A percentile compares a stretch with the other conserved stretches of the same genome.
Evolutionary conservation across 2,329 filamentous ascomycete genomes (phyloP).

Genomic region (Penicillium corylophilum): DNA sequence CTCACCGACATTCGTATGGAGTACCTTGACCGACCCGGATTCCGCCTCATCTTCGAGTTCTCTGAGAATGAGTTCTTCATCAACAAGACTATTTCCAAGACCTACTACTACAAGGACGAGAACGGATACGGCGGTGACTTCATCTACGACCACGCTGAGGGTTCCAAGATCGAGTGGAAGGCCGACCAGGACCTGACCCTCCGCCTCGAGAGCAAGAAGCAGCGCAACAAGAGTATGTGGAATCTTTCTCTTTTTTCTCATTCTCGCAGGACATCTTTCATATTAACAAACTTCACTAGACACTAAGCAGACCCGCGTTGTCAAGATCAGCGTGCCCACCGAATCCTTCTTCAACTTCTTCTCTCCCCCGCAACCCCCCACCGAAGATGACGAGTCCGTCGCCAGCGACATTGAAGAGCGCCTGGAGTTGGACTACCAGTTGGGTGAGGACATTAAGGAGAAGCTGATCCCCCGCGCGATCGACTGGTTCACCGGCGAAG

Average conservation of each 20-base stretch:
- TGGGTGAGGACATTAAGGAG: constrained; percentile 99
- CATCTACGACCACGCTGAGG: constrained; percentile 98
- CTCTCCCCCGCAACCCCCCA: constrained; percentile 84
- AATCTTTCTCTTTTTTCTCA: neutral
- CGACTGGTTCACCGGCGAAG: constrained; percentile 99
- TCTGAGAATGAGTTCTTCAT: constrained; percentile 93
- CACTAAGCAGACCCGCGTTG: constrained; percentile 97
- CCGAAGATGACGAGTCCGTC: constrained; percentile 66
- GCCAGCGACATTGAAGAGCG: constrained; percentile 94
- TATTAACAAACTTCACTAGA: constrained; percentile 53
- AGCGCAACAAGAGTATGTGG: constrained; percentile 93
- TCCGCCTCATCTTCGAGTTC: constrained; percentile 98
- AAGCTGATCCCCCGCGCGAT: constrained; percentile 98
- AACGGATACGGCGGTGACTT: constrained; percentile 98
- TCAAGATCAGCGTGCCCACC: constrained; percentile 98
- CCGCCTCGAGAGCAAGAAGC: constrained; percentile 97
- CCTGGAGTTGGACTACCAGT: constrained; percentile 91
- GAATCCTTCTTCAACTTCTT: constrained; percentile 99
- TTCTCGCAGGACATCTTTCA: neutral
- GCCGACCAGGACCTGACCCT: constrained; percentile 89
- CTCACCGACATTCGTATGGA: constrained; percentile 96
- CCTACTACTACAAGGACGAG: constrained; percentile 98
- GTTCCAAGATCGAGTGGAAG: constrained; percentile 98
- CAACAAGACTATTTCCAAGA: constrained; percentile 97
- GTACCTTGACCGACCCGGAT: constrained; percentile 96